phyloP scores from a whole-genome alignment of 192 early-diverging fungal genomes.

The Polychytrium aggregatum region DNA sequence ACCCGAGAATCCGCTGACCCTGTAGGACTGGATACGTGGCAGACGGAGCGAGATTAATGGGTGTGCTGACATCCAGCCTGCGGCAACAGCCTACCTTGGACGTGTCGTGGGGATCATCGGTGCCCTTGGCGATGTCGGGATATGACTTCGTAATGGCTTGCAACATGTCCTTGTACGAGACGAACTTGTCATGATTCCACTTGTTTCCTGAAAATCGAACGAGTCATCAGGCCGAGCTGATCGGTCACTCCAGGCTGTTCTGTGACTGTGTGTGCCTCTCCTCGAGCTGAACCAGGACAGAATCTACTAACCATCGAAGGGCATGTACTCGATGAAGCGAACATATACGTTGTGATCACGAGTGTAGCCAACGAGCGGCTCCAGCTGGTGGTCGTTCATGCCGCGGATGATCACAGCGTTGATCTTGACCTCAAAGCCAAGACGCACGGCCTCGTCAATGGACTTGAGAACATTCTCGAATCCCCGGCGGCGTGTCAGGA shows the following conservation, averaged over 20 bases:
- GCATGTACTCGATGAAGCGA: slow-evolving; percentile 98
- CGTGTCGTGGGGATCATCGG: slow-evolving; percentile 76
- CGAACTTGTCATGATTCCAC: slow-evolving; percentile 75
- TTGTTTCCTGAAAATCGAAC: slow-evolving; percentile 49
- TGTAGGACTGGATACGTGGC: slow-evolving; percentile 52
- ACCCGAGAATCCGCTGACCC: slow-evolving; percentile 68
- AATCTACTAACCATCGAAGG: slow-evolving; percentile 71
- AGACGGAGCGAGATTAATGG: no score
- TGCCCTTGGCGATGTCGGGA: slow-evolving; percentile 47
- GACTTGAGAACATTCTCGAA: slow-evolving; percentile 66
- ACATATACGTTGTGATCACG: slow-evolving; percentile 62
- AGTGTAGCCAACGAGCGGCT: slow-evolving; percentile 77
- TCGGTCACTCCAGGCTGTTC: no score
- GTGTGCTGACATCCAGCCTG: no score
- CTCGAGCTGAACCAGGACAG: neutral
- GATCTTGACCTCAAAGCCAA: slow-evolving; percentile 71
- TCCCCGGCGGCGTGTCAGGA: slow-evolving; percentile 79
- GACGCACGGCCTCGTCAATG: slow-evolving; percentile 53
- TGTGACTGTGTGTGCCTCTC: neutral
- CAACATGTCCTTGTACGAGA: slow-evolving; percentile 73
- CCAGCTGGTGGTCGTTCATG: slow-evolving; percentile 74
- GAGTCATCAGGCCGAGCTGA: no score
- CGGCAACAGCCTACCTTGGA: slow-evolving; percentile 43
- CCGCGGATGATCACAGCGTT: slow-evolving; percentile 89
- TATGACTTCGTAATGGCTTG: slow-evolving; percentile 40